These are phyloP conservation scores for Selaginella tamariscina DNA, from an alignment of 75 land plant species.

Conservation along the genomic window DNA sequence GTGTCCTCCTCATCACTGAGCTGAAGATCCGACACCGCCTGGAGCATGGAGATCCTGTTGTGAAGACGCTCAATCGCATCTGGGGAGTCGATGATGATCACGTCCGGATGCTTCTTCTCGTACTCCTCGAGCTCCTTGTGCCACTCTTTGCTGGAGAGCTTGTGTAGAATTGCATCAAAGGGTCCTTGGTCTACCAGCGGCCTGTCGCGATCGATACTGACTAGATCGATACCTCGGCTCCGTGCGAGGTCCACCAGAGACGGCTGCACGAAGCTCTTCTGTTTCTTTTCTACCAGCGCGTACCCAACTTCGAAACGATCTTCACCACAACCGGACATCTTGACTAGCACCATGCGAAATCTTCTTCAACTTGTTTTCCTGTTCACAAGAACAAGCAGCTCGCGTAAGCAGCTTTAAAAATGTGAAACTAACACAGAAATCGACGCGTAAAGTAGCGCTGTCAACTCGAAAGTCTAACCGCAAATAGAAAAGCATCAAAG, in stretches of 20 bases:
- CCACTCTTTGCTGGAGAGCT: conserved; percentile 58
- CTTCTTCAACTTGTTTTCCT: neutral
- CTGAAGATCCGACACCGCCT: conserved; percentile 28
- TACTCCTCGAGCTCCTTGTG: conserved; percentile 34
- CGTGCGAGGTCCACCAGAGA: conserved; percentile 36
- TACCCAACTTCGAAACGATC: conserved; percentile 37
- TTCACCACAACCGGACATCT: neutral
- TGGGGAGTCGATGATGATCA: conserved; percentile 46
- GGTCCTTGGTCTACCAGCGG: conserved; percentile 67
- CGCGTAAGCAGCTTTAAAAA: neutral
- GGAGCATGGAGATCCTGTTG: conserved; percentile 75
- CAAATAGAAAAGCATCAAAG: too few species aligned
- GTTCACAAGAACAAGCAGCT: neutral
- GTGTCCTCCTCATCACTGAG: conserved; percentile 14
- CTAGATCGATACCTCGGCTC: conserved; percentile 53
- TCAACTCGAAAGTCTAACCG: too few species aligned
- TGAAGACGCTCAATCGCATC: conserved; percentile 67
- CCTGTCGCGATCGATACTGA: conserved; percentile 38
- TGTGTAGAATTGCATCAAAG: conserved; percentile 83
- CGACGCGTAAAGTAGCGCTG: too few species aligned
- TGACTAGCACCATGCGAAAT: neutral
- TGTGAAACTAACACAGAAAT: too few species aligned
- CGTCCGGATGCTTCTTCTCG: conserved; percentile 28
- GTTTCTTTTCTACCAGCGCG: conserved; percentile 65
- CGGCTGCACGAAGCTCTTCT: conserved; percentile 49